phyloP scores from a whole-genome alignment of 1,139 yeast species.

The Hansenula lynferdii region DNA sequence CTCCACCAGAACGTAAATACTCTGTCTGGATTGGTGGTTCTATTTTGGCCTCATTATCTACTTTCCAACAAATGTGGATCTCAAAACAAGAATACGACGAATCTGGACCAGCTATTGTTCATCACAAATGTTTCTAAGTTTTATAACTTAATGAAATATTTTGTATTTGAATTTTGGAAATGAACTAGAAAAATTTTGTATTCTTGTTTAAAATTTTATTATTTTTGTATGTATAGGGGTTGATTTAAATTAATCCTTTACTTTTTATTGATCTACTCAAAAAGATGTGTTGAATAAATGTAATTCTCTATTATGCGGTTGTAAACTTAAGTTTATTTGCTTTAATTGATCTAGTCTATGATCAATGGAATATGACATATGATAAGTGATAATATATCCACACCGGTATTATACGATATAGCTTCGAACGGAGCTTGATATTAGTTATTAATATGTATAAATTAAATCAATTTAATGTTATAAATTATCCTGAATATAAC shows the following conservation, averaged over 20 bases:
- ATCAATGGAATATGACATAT: no score
- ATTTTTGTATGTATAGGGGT: background rate
- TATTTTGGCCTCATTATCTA: constrained; percentile 95
- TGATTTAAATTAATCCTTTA: background rate
- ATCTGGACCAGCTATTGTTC: constrained; percentile 99
- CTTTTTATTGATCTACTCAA: background rate
- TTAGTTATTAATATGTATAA: no score
- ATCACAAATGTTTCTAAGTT: constrained; percentile 99
- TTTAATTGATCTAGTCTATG: no score
- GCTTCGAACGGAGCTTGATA: no score
- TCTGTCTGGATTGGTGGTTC: constrained; percentile 99
- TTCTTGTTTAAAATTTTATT: background rate
- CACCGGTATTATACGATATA: no score
- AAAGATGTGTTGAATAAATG: background rate
- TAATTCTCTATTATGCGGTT: background rate
- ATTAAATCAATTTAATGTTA: no score
- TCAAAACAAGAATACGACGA: constrained; percentile 99
- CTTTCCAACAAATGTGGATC: constrained; percentile 99
- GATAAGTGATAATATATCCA: no score
- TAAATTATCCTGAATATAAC: no score
- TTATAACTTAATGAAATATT: constrained; percentile 5
- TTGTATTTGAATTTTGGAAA: no score
- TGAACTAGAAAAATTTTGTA: background rate
- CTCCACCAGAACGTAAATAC: constrained; percentile 99
- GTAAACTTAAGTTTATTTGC: no score